Base-by-base conservation (phyloP, 345 rosid species). In the Rhodomyrtus tomentosa region DNA sequence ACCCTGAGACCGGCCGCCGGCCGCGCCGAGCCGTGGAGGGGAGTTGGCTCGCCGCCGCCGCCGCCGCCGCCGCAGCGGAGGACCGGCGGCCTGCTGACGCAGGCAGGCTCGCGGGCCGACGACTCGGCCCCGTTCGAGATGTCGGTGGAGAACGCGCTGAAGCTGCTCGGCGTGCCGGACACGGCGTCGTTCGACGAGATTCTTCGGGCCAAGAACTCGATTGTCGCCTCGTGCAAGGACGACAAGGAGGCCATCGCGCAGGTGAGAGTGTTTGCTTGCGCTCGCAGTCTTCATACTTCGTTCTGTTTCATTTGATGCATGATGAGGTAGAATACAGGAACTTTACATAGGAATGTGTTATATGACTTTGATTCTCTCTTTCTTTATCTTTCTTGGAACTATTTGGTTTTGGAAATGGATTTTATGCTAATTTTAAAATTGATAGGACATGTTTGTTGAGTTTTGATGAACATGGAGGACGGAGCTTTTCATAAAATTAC, bases 81-180 rank as follows among this genome's bases (percentile, higher is more conserved):
- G 29, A 83, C 86, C 82, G 83, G 89, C 14, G 85, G 88, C 11
- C 55, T 42, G 27, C 84, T n/a, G 87, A 87, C 59, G n/a, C 84
- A 82, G 84, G 95, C 98, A 18, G 92, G 96, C 80, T 93, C 95
- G 40, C 89, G 95, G 54, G 96, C 98, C 25, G 98, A 95, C 54
- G 99, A 97, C 88, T 94, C 99, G 5, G 93, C 91, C 18, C 95
- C 98, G 53, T 95, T 87, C 85, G 98, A 94, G 90, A 97, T 95
- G 99, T 97, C 99, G 40, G 93, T 95, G 68, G 99, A 97, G 91
- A 93, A 86, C 90, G 98, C 99, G 3, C 92, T 94, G n/a, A 94
- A 92, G 92, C 98, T 97, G 7, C 98, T 95, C 55, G 98, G 99
- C 18, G 98, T 97, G 85, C 87, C 98, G 25, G 98, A 95, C 83